phyloP scores from a whole-genome alignment of 768 basidiomycete genomes.

The Tricholoma saponaceum region DNA sequence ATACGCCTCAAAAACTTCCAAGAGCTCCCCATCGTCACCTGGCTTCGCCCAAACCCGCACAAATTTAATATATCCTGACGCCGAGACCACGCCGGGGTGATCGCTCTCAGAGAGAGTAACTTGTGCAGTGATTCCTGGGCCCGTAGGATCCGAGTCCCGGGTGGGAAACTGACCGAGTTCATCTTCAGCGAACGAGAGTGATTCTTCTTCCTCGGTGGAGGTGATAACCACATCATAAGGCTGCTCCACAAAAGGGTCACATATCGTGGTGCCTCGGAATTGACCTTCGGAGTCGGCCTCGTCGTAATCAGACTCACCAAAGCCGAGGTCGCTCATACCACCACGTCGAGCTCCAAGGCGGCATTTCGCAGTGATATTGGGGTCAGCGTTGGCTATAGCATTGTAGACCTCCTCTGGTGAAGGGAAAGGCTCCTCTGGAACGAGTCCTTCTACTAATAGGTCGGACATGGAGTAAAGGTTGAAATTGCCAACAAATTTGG shows the following conservation, averaged over 20 bases:
- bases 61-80: neutral
- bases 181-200: neutral
- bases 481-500: neutral
- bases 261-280: neutral
- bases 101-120: neutral
- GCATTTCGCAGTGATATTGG: neutral
- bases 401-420: neutral
- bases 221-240: neutral
- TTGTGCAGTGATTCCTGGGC: neutral
- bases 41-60: neutral
- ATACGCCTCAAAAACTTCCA: constrained; percentile 1
- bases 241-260: neutral
- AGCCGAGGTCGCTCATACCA: neutral
- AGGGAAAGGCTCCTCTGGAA: neutral
- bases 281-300: neutral
- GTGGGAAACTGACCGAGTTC: neutral
- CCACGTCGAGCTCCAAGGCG: neutral
- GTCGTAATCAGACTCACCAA: neutral
- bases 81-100: neutral
- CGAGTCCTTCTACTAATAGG: neutral
- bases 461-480: neutral
- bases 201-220: neutral
- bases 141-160: neutral
- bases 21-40: neutral
- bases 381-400: neutral